Base-by-base conservation (phyloP, 2,329 filamentous ascomycete genomes). In the Trichoderma sp. region DNA sequence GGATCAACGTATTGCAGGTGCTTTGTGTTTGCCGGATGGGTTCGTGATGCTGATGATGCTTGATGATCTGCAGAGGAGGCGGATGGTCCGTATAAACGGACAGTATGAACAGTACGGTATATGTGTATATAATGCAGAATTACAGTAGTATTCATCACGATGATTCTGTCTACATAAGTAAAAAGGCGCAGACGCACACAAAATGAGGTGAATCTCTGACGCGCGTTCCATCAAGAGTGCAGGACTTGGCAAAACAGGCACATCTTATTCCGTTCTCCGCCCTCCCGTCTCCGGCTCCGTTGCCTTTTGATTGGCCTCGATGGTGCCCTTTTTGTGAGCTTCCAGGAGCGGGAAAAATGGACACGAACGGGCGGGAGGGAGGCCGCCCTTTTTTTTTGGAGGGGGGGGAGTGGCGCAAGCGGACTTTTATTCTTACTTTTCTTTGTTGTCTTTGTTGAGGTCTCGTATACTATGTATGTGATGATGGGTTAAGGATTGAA, bases 281-380 rank as follows among this genome's bases (percentile, higher is more conserved):
- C 50, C 58, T 35, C 58, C 58, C 42, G 19, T 15, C 29, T 61
- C 58, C 58, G 29, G 58, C 19, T 61, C 58, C 53, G 53, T 58
- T 9, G 5, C 39, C 39, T 45, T 45, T 45, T 4, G n/a, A 45
- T 45, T 45, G 39, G 39, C n/a, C 10, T 22, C 19, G n/a, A n/a
- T n/a, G n/a, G 5, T 19, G n/a, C 39, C 19, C 39, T 17, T 19
- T 42, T 42, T 42, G 39, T n/a, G 7, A n/a, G 45, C 17, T n/a
- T n/a, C n/a, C n/a, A n/a, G 8, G 25, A 45, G 56, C 35, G 37
- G 25, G 39, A 45, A 42, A 12, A 42, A 15, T 12, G 22, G 10
- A 37, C 13, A 7, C 19, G n/a, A 29, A 29, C 29, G 39, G 19
- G 39, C 39, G 39, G 39, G 39, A 45, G 39, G 39, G 39, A 45